Base-by-base conservation (phyloP, 371 early-diverging fungal genomes). In the Quaeritorhiza haematococci region DNA sequence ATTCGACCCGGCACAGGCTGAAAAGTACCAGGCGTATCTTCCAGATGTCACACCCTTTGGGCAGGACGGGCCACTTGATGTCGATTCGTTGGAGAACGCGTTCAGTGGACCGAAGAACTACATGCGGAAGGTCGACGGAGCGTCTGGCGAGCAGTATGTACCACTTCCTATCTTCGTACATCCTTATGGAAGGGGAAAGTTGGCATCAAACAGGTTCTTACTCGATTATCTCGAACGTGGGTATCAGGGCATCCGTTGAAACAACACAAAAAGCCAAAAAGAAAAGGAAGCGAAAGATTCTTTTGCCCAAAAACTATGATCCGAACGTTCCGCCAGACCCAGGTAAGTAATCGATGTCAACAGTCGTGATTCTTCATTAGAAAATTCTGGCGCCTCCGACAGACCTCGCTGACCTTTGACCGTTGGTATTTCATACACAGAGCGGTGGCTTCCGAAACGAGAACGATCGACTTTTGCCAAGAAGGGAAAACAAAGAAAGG, bases 381-480 rank as follows among this genome's bases (percentile, higher is more conserved):
- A n/a, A n/a, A n/a, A n/a, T n/a, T n/a, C n/a, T 21, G 46, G 46
- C 10, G 21, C 27, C 21, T 10, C 27, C 23, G 23, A 45, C 21
- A 27, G 10, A 45, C 21, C 7, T 21, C 6, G 7, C 21, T 45
- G 46, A 21, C 7, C 21, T 7, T 6, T 10, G 7, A 10, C 46
- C 21, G n/a, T 34, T 29, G 23, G 21, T 19, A 46, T 27, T 24
- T 59, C 27, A 27, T 41, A n/a, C 21, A 4, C 32, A 64, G 87
- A 89, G 62, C 75, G 90, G 32, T 89, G 90, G 90, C 29, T 88
- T 49, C 84, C 88, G 4, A 83, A 82, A 50, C 76, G 81, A 4
- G 85, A 87, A 45, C 72, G 89, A 32, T 74, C 84, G 3, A 72
- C 78, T 7, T 81, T 72, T 61, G 76, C 72, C 41, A 62, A 68